A percentile compares a stretch with the other conserved stretches of the same genome.
These are phyloP conservation scores for Rhizopogon vesiculosus DNA, from an alignment of 768 basidiomycete species.

Conservation along the genomic window DNA sequence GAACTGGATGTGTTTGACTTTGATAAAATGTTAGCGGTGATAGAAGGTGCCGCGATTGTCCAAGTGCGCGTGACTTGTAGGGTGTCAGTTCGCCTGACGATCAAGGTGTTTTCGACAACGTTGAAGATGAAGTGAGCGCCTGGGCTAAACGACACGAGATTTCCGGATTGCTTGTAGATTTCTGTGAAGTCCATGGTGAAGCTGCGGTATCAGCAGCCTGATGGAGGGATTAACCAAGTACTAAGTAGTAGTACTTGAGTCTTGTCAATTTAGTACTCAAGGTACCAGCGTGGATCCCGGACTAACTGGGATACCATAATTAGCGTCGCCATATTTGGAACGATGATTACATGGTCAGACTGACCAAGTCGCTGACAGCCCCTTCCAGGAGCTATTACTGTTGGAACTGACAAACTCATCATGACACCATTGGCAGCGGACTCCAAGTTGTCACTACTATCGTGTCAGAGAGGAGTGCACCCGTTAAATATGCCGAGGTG, in stretches of 20 bases:
- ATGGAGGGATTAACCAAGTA: too few species aligned
- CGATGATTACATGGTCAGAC: neutral
- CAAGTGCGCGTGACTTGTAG: conserved; percentile 82
- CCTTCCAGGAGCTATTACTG: too few species aligned
- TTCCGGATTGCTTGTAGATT: conserved; percentile 68
- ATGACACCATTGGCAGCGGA: neutral
- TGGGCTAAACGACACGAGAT: conserved; percentile 78
- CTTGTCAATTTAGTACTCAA: too few species aligned
- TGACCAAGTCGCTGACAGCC: neutral
- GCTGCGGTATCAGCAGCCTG: too few species aligned
- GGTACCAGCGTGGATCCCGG: too few species aligned
- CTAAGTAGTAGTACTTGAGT: too few species aligned
- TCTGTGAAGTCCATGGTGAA: conserved; percentile 79
- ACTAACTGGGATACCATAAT: too few species aligned
- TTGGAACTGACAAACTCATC: neutral
- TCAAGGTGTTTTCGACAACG: conserved; percentile 70
- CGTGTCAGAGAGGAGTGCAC: too few species aligned
- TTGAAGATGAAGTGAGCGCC: conserved; percentile 85
- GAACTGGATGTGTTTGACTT: conserved; percentile 21
- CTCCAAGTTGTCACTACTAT: too few species aligned
- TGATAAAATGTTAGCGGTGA: conserved; percentile 40
- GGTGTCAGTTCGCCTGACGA: conserved; percentile 80
- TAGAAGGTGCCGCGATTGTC: conserved; percentile 55
- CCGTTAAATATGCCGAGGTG: too few species aligned
- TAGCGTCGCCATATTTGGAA: neutral